Evolutionary conservation across 179 eudicot genomes (phyloP).

Genomic region (Silene noctiflora): DNA sequence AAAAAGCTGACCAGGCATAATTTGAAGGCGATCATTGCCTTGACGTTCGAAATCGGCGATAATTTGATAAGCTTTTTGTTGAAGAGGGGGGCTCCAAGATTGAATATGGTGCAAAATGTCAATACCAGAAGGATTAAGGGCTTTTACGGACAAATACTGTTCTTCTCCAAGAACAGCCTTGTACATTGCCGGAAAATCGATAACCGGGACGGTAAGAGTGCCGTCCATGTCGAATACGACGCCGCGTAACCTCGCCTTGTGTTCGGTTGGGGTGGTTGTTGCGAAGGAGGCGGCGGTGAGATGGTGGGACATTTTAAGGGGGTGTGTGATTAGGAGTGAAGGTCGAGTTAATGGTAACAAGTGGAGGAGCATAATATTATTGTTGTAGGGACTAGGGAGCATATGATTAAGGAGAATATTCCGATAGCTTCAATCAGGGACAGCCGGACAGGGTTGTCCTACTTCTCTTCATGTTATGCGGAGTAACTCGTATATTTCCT

Average conservation of each 20-base stretch:
- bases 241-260: conserved; percentile 55
- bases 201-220: conserved; percentile 83
- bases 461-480: too few relatives aligned
- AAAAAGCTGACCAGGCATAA: conserved; percentile 74
- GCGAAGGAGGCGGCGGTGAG: conserved; percentile 25
- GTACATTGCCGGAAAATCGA: conserved; percentile 89
- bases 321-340: conserved; percentile 2
- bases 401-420: too few relatives aligned
- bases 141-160: conserved; percentile 39
- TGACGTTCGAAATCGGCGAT: conserved; percentile 71
- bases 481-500: too few relatives aligned
- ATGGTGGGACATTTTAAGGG: conserved; percentile 26
- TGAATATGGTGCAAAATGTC: conserved; percentile 78
- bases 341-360: conserved; percentile 10
- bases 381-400: background rate
- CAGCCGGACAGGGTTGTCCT: too few relatives aligned
- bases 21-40: conserved; percentile 79
- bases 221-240: conserved; percentile 99
- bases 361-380: conserved; percentile 11
- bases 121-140: conserved; percentile 60
- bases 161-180: conserved; percentile 70
- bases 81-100: conserved; percentile 52
- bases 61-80: conserved; percentile 55
- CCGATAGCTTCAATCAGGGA: too few relatives aligned
- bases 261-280: background rate